A percentile compares a stretch with the other conserved stretches of the same genome.
Conservation (phyloP, 2,329 filamentous ascomycete genomes). For the Hypoxylon rubiginosum region DNA sequence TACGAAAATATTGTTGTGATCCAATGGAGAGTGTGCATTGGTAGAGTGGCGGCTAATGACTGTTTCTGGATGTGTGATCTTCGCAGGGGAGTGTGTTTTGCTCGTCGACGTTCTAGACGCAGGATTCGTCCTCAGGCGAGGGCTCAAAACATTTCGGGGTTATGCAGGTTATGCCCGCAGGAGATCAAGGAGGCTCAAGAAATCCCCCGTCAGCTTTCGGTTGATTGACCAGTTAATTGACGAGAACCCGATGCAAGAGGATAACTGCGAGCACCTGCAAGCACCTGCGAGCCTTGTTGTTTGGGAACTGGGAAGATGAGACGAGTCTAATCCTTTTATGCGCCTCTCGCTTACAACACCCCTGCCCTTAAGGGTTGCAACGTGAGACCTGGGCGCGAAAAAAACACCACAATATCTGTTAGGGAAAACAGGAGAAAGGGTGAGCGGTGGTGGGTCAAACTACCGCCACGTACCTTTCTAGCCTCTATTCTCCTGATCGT, state of each 20-base stretch:
- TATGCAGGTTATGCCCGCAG: constrained; percentile 44
- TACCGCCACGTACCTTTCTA: constrained; percentile 33
- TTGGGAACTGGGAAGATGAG: constrained; percentile 45
- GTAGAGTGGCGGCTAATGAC: constrained; percentile 41
- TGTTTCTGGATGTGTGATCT: constrained; percentile 45
- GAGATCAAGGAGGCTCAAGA: constrained; percentile 40
- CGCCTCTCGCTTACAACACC: constrained; percentile 42
- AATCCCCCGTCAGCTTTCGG: constrained; percentile 15
- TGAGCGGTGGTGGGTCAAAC: constrained; percentile 48
- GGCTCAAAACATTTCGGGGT: constrained; percentile 41
- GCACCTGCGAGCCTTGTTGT: constrained; percentile 37
- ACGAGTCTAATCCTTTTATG: constrained; percentile 44
- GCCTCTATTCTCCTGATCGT: constrained; percentile 19
- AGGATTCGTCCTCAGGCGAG: constrained; percentile 41
- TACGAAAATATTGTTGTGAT: constrained; percentile 38
- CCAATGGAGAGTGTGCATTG: constrained; percentile 35
- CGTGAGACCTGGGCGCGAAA: constrained; percentile 47
- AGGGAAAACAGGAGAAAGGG: constrained; percentile 46
- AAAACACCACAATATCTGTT: constrained; percentile 36
- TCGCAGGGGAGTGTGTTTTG: constrained; percentile 40
- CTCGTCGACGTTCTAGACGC: constrained; percentile 38
- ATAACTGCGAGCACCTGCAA: constrained; percentile 27
- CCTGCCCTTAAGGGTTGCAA: constrained; percentile 42
- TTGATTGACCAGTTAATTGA: constrained; percentile 23
- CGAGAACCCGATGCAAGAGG: constrained; percentile 22